A percentile compares a stretch with the other conserved stretches of the same genome.
phyloP scores from a whole-genome alignment of 176 grass and related monocot species.

The Oryza punctata region DNA sequence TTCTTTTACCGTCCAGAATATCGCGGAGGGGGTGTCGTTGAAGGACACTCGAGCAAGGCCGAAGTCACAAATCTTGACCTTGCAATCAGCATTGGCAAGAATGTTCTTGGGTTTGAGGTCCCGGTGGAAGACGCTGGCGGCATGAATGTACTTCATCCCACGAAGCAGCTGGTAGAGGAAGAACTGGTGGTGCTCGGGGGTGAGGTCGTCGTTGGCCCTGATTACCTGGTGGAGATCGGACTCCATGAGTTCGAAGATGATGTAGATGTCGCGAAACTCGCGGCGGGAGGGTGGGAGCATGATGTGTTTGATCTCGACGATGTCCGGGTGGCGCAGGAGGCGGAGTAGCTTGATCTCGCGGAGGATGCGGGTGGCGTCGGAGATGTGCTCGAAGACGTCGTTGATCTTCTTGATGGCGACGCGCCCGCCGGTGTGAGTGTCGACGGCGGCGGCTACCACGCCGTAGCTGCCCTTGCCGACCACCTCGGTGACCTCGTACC shows the following conservation, averaged over 20 bases:
- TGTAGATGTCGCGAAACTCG: slow-evolving; percentile 76
- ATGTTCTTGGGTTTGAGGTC: slow-evolving; percentile 89
- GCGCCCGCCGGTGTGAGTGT: slow-evolving; percentile 61
- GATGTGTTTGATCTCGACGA: slow-evolving; percentile 86
- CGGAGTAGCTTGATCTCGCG: slow-evolving; percentile 83
- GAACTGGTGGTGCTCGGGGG: slow-evolving; percentile 73
- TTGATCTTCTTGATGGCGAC: slow-evolving; percentile 84
- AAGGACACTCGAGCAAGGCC: slow-evolving; percentile 84
- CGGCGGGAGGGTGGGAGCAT: slow-evolving; percentile 74
- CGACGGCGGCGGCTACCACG: slow-evolving; percentile 66
- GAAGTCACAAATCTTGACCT: slow-evolving; percentile 85
- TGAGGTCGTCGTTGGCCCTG: slow-evolving; percentile 74
- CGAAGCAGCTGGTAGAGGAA: slow-evolving; percentile 85
- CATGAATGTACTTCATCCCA: slow-evolving; percentile 74
- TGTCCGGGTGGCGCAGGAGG: slow-evolving; percentile 72
- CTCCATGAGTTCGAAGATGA: slow-evolving; percentile 88
- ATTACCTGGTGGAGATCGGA: slow-evolving; percentile 88
- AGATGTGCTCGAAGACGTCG: slow-evolving; percentile 83
- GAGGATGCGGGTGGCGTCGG: slow-evolving; percentile 80
- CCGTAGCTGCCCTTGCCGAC: slow-evolving; percentile 85
- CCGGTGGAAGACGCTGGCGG: slow-evolving; percentile 77
- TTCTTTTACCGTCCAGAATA: slow-evolving; percentile 79
- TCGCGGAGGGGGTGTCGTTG: slow-evolving; percentile 69
- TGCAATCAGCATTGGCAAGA: slow-evolving; percentile 80
- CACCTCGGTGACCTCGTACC: slow-evolving; percentile 71